Conservation (phyloP, 805 yeast species). For the Cyberlindnera sargentensis region DNA sequence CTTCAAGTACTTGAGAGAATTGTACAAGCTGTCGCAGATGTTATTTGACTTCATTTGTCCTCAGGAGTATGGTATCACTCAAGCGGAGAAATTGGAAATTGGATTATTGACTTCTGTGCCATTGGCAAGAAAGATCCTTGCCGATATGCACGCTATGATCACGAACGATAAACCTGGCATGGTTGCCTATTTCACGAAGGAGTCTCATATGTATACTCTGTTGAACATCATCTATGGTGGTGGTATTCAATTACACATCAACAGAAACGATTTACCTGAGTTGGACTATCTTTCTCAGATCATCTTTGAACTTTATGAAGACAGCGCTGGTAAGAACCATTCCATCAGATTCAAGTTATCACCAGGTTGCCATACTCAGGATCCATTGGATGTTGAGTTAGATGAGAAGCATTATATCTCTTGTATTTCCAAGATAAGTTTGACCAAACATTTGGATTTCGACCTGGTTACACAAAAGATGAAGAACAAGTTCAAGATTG, state of each 20-base stretch:
- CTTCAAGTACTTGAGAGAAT: slow-evolving; percentile 75
- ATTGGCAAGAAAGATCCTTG: slow-evolving; percentile 76
- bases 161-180: slow-evolving; percentile 75
- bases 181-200: slow-evolving; percentile 91
- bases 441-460: slow-evolving; percentile 90
- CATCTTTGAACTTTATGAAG: slow-evolving; percentile 89
- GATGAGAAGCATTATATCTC: slow-evolving; percentile 96
- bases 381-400: slow-evolving; percentile 92
- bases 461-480: slow-evolving; percentile 80
- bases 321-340: slow-evolving; percentile 69
- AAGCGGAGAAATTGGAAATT: slow-evolving; percentile 90
- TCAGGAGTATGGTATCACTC: slow-evolving; percentile 96
- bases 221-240: slow-evolving; percentile 87
- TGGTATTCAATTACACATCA: slow-evolving; percentile 90
- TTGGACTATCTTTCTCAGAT: slow-evolving; percentile 93
- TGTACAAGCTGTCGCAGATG: slow-evolving; percentile 85
- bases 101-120: slow-evolving; percentile 94
- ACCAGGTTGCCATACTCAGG: slow-evolving; percentile 98
- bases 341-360: slow-evolving; percentile 87
- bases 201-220: slow-evolving; percentile 91
- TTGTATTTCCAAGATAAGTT: slow-evolving; percentile 83
- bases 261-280: slow-evolving; percentile 93
- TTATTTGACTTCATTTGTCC: slow-evolving; percentile 97
- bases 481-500: slow-evolving; percentile 76
- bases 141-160: slow-evolving; percentile 75